Evolutionary conservation across 2,329 filamentous ascomycete genomes (phyloP).

Genomic region (Calonectria naviculata): DNA sequence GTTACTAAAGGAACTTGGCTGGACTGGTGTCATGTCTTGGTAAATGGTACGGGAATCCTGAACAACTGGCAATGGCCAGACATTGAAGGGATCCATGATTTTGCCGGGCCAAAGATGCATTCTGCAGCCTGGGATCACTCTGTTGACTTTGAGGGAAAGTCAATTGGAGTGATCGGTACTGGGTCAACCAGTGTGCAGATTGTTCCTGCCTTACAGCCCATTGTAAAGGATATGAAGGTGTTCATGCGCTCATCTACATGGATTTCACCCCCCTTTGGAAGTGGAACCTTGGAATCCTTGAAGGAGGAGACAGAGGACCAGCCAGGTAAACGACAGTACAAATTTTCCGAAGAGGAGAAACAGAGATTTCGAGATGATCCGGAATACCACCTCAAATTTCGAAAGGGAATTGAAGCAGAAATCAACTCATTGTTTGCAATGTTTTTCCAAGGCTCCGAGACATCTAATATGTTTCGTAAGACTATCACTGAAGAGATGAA

Average conservation of each 20-base stretch:
- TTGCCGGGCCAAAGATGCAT: conserved; percentile 63
- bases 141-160: conserved; percentile 21
- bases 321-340: conserved; percentile 52
- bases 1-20: conserved; percentile 29
- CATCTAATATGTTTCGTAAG: conserved; percentile 51
- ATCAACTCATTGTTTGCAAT: conserved; percentile 56
- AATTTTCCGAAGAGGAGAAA: conserved; percentile 51
- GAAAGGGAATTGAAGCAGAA: conserved; percentile 55
- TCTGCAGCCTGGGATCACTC: conserved; percentile 60
- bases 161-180: conserved; percentile 62
- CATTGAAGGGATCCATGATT: conserved; percentile 60
- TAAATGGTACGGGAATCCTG: conserved; percentile 61
- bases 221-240: conserved; percentile 36
- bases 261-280: conserved; percentile 37
- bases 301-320: conserved; percentile 42
- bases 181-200: conserved; percentile 65
- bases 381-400: conserved; percentile 52
- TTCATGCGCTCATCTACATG: conserved; percentile 46
- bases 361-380: conserved; percentile 52
- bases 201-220: conserved; percentile 55
- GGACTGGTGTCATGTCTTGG: conserved; percentile 58
- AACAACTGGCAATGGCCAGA: conserved; percentile 64
- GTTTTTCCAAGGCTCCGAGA: conserved; percentile 53
- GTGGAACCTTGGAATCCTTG: conserved; percentile 42
- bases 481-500: conserved; percentile 56